A percentile compares a stretch with the other conserved stretches of the same genome.
These are phyloP conservation scores for Paramyrothecium roridum DNA, from an alignment of 2,329 filamentous ascomycete genomes.

Conservation along the genomic window DNA sequence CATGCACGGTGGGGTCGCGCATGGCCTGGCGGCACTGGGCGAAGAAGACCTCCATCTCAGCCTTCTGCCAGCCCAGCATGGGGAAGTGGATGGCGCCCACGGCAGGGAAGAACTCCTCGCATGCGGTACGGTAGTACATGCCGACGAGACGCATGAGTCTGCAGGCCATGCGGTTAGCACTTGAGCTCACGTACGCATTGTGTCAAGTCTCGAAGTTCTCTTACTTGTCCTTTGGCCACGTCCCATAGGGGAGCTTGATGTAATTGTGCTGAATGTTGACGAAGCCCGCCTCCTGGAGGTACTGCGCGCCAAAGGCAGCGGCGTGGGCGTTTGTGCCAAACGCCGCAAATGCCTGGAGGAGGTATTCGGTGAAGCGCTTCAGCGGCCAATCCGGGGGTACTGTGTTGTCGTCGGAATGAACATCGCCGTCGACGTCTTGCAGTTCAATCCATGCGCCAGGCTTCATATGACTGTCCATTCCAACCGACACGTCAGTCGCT, in stretches of 20 bases:
- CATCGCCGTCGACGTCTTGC: conserved; percentile 39
- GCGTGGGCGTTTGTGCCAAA: conserved; percentile 34
- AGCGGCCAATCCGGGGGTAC: conserved; percentile 29
- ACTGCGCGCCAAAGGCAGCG: conserved; percentile 31
- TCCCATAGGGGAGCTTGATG: conserved; percentile 40
- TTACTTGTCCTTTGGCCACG: conserved; percentile 43
- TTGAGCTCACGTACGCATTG: fast-evolving
- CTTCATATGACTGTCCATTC: conserved; percentile 33
- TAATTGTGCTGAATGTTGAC: conserved; percentile 32
- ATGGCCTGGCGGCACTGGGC: conserved; percentile 23
- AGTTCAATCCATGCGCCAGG: conserved; percentile 45
- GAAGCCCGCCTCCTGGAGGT: conserved; percentile 33
- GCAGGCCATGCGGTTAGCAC: background rate
- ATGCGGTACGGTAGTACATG: conserved; percentile 37
- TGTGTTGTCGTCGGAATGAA: conserved; percentile 32
- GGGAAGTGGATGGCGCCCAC: conserved; percentile 36
- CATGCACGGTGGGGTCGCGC: conserved; percentile 26
- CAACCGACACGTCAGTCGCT: no score
- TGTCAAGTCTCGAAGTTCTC: background rate
- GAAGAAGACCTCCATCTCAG: conserved; percentile 28
- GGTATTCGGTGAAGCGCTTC: conserved; percentile 27
- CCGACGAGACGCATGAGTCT: conserved; percentile 35
- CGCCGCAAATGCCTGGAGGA: conserved; percentile 32
- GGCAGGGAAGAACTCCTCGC: conserved; percentile 37
- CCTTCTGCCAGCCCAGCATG: conserved; percentile 30